Conservation (phyloP, 306 rosid species). For the Vicia sativa region DNA sequence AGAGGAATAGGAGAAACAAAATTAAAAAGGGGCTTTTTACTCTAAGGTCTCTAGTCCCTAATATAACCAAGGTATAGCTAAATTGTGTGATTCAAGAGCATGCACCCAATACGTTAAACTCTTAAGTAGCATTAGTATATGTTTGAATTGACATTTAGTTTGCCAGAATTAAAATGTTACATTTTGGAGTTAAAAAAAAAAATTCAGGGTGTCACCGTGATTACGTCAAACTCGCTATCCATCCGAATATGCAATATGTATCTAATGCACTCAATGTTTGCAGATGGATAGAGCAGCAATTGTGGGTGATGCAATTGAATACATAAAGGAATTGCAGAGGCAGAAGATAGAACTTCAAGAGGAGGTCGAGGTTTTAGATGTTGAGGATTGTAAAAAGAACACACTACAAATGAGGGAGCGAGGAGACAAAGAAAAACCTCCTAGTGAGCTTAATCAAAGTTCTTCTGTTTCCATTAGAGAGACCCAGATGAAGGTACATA, state of each 20-base stretch:
- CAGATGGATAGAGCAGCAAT: conserved; percentile 82
- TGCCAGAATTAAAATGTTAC: not conserved
- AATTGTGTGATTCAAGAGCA: conserved; percentile 5
- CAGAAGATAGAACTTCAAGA: conserved; percentile 53
- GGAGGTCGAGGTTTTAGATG: conserved; percentile 56
- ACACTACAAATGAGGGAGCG: conserved; percentile 31
- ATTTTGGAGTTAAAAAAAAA: not conserved
- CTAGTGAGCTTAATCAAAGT: conserved; percentile 36
- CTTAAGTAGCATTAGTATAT: conserved; percentile 4
- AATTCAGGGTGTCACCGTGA: not conserved
- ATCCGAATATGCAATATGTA: not conserved
- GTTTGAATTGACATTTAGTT: not conserved
- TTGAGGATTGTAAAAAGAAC: conserved; percentile 42
- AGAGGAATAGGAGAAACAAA: conserved; percentile 83
- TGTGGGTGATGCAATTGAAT: conserved; percentile 66
- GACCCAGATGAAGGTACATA: conserved; percentile 47
- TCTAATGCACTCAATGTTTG: conserved; percentile 14
- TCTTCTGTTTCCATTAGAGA: conserved; percentile 36
- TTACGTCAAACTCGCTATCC: not conserved
- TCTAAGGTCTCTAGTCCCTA: conserved; percentile 82
- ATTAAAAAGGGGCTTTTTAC: conserved; percentile 55
- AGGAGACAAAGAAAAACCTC: conserved; percentile 34
- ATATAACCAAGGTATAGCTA: conserved; percentile 73
- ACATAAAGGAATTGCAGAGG: conserved; percentile 63
- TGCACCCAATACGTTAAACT: not conserved